Base-by-base conservation (phyloP, 2,329 filamentous ascomycete species). In the Pseudofabraea citricarpa region DNA sequence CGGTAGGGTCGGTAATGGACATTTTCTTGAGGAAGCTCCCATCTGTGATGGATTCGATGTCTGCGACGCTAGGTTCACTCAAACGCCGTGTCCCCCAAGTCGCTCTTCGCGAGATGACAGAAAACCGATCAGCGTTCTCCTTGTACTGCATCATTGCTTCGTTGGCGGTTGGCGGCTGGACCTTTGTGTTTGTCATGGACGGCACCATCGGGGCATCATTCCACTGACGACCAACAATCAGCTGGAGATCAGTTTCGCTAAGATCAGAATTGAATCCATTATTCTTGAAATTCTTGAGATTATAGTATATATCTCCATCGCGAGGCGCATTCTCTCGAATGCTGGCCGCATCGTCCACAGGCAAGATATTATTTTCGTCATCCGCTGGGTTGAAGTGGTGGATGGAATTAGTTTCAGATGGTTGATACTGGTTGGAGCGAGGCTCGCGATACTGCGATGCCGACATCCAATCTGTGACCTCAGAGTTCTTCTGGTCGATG, bases 71-170 rank as follows among this genome's bases (percentile, higher is more conserved):
- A 2, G 82, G 79, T 38, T 85, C 68, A 59, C 83, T 84, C 45
- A 77, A 75, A 32, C 82, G 75, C 6, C 79, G 74, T 2, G 84
- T 88, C 13, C 84, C 84, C 72, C 84, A 81, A 0, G 84, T 88
- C 15, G 83, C 83, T 12, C 80, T 74, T 48, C 77, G 69, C 2
- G 80, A 84, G 8, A 81, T 61, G 9, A 82, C 67, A 0, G 80
- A 83, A 21, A 73, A 62, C 21, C 71, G 66, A 43, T 73, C 71
- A 4, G 70, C 65, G 45, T 66, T 62, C 27, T 56, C 50, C 16
- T 60, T 61, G 56, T 69, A 75, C 26, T 64, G 62, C 59, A 62
- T 64, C 51, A 75, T 74, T 7, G 72, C 72, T 20, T 70, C 69
- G 42, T 70, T 73, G 1, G 72, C 68, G 3, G 70, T 73, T 24